Evolutionary conservation across 73 alveolate species (phyloP).

Genomic region (Paramecium caudatum): DNA sequence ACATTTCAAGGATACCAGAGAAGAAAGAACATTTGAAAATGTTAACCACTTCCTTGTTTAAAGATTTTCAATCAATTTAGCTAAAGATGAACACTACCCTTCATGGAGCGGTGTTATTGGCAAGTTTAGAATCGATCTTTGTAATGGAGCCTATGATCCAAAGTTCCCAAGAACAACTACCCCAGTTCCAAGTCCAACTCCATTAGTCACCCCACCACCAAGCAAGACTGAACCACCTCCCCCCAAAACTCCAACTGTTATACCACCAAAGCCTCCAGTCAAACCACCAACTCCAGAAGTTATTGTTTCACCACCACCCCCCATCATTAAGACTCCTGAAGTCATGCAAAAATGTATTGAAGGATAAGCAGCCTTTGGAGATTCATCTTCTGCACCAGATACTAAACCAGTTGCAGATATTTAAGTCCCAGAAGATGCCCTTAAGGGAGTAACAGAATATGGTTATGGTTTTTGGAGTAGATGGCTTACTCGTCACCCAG

Average conservation of each 20-base stretch:
- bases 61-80: slow-evolving; percentile 43
- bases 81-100: slow-evolving; percentile 42
- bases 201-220: slow-evolving; percentile 38
- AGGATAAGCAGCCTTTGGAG: slow-evolving; percentile 47
- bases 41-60: slow-evolving; percentile 41
- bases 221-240: background rate
- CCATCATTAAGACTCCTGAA: background rate
- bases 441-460: slow-evolving; percentile 47
- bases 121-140: slow-evolving; percentile 32
- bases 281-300: slow-evolving; percentile 30
- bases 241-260: background rate
- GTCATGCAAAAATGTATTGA: slow-evolving; percentile 59
- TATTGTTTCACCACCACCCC: slow-evolving; percentile 1
- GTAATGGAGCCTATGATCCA: slow-evolving; percentile 68
- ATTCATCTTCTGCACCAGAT: slow-evolving; percentile 36
- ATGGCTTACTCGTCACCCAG: slow-evolving; percentile 62
- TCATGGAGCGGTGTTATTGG: slow-evolving; percentile 61
- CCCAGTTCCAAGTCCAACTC: slow-evolving; percentile 60
- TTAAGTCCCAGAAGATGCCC: slow-evolving; percentile 37
- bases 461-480: slow-evolving; percentile 68
- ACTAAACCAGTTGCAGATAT: slow-evolving; percentile 54
- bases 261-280: background rate
- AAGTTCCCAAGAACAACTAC: slow-evolving; percentile 47
- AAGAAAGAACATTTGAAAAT: slow-evolving; percentile 68
- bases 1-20: slow-evolving; percentile 34